Evolutionary conservation across 768 basidiomycete genomes (phyloP).

Genomic region (Tulasnella sp.): DNA sequence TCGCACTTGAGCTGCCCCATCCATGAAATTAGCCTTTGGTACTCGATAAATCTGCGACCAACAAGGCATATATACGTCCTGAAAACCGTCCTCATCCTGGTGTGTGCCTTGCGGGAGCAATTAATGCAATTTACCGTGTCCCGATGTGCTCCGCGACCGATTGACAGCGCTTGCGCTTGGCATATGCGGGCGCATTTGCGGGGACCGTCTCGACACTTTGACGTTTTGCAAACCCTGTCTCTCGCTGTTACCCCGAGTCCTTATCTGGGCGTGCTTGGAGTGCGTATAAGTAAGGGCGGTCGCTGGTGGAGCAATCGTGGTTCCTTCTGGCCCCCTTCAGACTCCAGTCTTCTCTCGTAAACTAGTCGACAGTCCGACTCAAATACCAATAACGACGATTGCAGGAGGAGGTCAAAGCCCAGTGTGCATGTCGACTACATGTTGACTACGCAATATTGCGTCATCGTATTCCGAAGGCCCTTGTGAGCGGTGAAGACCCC

Average conservation of each 20-base stretch:
- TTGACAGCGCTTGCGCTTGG: not conserved
- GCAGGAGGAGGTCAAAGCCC: not conserved
- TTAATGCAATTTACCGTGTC: not conserved
- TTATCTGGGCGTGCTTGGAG: not conserved
- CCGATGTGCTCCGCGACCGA: not conserved
- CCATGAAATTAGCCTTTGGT: not conserved
- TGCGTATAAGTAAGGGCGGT: not conserved
- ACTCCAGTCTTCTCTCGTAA: not conserved
- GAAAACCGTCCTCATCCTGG: not conserved
- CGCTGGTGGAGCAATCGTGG: not conserved
- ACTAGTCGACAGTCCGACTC: not conserved
- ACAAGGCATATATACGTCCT: not conserved
- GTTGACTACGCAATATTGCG: not conserved
- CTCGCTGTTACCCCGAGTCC: not conserved
- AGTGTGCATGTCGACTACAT: too few species aligned
- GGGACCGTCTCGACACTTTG: not conserved
- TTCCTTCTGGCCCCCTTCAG: not conserved
- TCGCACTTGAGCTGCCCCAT: not conserved
- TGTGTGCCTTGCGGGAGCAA: not conserved
- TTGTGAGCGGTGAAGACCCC: not conserved
- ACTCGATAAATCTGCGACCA: not conserved
- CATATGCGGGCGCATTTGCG: not conserved
- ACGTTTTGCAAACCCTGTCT: not conserved
- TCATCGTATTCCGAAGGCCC: not conserved
- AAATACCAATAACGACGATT: not conserved